A percentile compares a stretch with the other conserved stretches of the same genome.
These are phyloP conservation scores for Cladosporium sp. DNA, from an alignment of 2,329 filamentous ascomycete genomes.

Conservation along the genomic window DNA sequence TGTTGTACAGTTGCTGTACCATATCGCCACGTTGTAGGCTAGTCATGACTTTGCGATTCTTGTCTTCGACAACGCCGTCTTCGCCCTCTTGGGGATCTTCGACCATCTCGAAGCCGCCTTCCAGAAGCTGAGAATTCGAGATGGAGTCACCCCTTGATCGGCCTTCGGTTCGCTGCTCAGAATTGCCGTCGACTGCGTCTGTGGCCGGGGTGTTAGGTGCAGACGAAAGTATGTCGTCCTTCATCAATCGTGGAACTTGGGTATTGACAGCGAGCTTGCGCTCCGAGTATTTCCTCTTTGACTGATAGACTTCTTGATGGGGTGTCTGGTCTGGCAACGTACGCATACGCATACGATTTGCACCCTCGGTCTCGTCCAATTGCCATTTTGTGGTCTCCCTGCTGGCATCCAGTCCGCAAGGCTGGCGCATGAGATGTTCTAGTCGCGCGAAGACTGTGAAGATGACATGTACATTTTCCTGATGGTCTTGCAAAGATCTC, in stretches of 20 bases:
- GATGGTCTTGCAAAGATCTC: conserved; percentile 82
- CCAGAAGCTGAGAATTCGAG: conserved; percentile 46
- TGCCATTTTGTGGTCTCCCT: conserved; percentile 69
- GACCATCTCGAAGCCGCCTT: conserved; percentile 94
- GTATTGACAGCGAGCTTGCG: conserved; percentile 33
- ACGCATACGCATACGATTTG: conserved; percentile 88
- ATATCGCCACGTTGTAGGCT: conserved; percentile 85
- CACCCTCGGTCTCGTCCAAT: conserved; percentile 89
- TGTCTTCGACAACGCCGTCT: conserved; percentile 82
- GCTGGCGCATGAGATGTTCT: conserved; percentile 70
- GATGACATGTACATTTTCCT: conserved; percentile 80
- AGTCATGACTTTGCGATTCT: conserved; percentile 96
- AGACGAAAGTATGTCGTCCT: conserved; percentile 23
- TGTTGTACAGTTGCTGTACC: conserved; percentile 90
- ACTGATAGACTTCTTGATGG: conserved; percentile 71
- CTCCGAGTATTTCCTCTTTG: conserved; percentile 69
- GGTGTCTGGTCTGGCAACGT: conserved; percentile 72
- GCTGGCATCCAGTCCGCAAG: conserved; percentile 72
- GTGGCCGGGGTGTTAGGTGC: conserved; percentile 15
- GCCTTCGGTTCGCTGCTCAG: conserved; percentile 18
- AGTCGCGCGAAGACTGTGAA: conserved; percentile 72
- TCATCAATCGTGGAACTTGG: conserved; percentile 24
- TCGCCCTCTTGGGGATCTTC: conserved; percentile 85
- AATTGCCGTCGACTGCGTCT: conserved; percentile 10
- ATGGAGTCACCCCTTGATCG: conserved; percentile 41